Conservation (phyloP, 148 eudicot genomes). For the Selenicereus undatus region DNA sequence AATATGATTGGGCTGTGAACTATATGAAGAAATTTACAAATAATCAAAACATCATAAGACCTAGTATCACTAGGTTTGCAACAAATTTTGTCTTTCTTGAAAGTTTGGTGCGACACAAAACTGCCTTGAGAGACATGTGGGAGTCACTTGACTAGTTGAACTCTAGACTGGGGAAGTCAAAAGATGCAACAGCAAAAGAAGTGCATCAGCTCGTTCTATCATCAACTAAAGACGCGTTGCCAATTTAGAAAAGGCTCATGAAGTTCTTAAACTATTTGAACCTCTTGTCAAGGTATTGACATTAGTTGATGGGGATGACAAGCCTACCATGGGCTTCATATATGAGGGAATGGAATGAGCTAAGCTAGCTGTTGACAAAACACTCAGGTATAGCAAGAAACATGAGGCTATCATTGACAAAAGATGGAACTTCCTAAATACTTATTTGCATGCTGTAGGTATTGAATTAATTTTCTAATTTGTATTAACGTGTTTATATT, state of each 20-base stretch:
- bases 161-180: not conserved
- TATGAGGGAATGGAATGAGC: constrained; percentile 16
- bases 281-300: constrained; percentile 9
- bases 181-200: not conserved
- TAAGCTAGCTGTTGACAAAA: not conserved
- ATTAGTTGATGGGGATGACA: constrained; percentile 13
- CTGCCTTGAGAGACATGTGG: not conserved
- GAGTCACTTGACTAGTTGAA: not conserved
- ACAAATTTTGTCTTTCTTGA: constrained; percentile 14
- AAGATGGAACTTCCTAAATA: constrained; percentile 13
- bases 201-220: not conserved
- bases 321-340: constrained; percentile 14
- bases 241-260: constrained; percentile 5
- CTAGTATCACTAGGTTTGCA: constrained; percentile 9
- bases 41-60: not conserved
- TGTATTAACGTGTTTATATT: not conserved
- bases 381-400: not conserved
- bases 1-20: not conserved
- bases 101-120: constrained; percentile 5
- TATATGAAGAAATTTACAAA: constrained; percentile 6
- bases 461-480: not conserved
- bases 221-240: not conserved
- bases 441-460: constrained; percentile 3
- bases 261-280: not conserved
- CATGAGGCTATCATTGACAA: constrained; percentile 12